These are phyloP conservation scores for Neonectria sp. DNA, from an alignment of 2,329 filamentous ascomycete genomes.

Conservation along the genomic window DNA sequence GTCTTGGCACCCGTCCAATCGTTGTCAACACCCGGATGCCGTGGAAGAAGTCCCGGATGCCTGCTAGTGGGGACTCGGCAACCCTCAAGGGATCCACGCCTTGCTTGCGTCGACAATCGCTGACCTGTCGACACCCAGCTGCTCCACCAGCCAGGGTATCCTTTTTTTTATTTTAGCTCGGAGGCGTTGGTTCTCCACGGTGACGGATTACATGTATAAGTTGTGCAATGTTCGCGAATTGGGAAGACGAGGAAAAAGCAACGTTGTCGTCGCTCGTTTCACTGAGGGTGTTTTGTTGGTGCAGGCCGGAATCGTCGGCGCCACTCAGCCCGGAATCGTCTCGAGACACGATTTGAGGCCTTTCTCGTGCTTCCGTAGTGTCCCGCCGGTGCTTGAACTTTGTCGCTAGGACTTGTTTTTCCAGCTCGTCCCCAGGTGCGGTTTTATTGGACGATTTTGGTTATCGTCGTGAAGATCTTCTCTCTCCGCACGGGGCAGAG, in stretches of 20 bases:
- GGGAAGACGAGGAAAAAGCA: slow-evolving; percentile 23
- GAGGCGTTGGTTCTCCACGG: background rate
- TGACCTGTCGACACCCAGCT: slow-evolving; percentile 9
- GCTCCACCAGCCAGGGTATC: slow-evolving; percentile 1
- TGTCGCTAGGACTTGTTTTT: background rate
- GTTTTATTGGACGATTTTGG: background rate
- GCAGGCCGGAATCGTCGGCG: slow-evolving; percentile 12
- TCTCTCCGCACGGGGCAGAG: background rate
- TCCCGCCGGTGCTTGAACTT: slow-evolving; percentile 7
- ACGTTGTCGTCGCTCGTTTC: slow-evolving; percentile 7
- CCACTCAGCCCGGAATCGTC: slow-evolving; percentile 13
- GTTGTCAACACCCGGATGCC: slow-evolving; percentile 17
- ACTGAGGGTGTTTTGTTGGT: background rate
- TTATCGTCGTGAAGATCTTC: slow-evolving; percentile 2
- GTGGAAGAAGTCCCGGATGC: slow-evolving; percentile 9
- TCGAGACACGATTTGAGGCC: slow-evolving; percentile 16
- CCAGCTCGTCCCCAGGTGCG: background rate
- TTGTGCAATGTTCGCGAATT: slow-evolving; percentile 13
- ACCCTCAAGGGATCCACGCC: slow-evolving; percentile 16
- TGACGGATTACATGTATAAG: background rate
- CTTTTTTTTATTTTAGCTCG: background rate
- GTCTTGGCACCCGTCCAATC: slow-evolving; percentile 11
- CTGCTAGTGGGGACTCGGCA: slow-evolving; percentile 5
- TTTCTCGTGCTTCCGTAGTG: slow-evolving; percentile 8
- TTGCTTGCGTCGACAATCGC: slow-evolving; percentile 12